Evolutionary conservation across 495 filamentous ascomycete genomes (phyloP).

Genomic region (Lasiosphaeris hirsuta): DNA sequence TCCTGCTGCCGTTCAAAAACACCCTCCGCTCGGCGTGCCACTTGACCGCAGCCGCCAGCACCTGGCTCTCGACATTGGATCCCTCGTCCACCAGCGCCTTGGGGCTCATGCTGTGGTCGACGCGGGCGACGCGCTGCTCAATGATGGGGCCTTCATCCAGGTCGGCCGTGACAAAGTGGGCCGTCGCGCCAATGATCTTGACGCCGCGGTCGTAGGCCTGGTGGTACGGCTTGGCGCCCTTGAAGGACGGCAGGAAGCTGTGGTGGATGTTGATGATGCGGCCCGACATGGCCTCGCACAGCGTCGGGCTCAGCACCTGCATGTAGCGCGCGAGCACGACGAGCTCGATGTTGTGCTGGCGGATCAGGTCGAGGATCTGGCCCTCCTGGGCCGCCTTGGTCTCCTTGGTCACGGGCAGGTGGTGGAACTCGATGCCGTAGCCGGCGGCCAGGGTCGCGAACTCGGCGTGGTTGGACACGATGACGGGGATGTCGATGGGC

Average conservation of each 20-base stretch:
- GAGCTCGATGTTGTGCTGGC: conserved; percentile 62
- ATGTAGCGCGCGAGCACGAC: conserved; percentile 79
- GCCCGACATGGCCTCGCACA: conserved; percentile 69
- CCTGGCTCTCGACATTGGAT: conserved; percentile 71
- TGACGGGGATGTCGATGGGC: conserved; percentile 63
- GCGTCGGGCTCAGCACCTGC: conserved; percentile 70
- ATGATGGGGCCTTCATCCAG: conserved; percentile 77
- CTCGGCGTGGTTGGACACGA: conserved; percentile 72
- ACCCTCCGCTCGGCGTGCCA: conserved; percentile 69
- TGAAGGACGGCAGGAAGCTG: conserved; percentile 74
- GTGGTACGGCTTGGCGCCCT: conserved; percentile 78
- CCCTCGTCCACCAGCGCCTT: conserved; percentile 70
- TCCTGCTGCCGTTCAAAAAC: conserved; percentile 69
- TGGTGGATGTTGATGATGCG: conserved; percentile 83
- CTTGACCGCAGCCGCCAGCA: conserved; percentile 68
- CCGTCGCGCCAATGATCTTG: conserved; percentile 76
- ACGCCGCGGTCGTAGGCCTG: conserved; percentile 74
- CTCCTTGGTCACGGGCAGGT: conserved; percentile 66
- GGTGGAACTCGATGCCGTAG: conserved; percentile 69
- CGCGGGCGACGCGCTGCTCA: conserved; percentile 68
- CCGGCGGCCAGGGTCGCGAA: conserved; percentile 62
- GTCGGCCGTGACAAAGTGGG: conserved; percentile 73
- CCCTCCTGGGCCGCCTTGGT: conserved; percentile 67
- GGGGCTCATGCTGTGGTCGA: conserved; percentile 65
- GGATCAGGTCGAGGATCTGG: conserved; percentile 61